A percentile compares a stretch with the other conserved stretches of the same genome.
These are phyloP conservation scores for Geotrichum citri-aurantii DNA, from an alignment of 1,139 yeast species.

Conservation along the genomic window DNA sequence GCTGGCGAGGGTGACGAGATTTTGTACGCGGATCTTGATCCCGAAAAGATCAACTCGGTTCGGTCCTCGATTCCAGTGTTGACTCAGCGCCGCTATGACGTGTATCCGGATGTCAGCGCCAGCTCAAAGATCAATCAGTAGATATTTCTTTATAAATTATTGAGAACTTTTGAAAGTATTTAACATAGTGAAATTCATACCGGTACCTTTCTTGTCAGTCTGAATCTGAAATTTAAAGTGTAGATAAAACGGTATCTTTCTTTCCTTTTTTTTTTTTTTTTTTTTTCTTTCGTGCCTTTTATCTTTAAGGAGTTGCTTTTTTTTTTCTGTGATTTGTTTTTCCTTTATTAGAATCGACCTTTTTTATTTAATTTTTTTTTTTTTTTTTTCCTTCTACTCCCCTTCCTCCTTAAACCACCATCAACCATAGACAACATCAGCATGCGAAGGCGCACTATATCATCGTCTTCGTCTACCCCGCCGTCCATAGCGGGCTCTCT, in stretches of 20 bases:
- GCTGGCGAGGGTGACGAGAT: conserved; percentile 84
- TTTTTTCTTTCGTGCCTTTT: neutral
- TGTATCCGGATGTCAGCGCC: conserved; percentile 57
- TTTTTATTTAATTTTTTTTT: no score
- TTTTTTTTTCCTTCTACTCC: neutral
- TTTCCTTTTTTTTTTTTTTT: no score
- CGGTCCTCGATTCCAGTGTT: conserved; percentile 74
- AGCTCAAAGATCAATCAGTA: conserved; percentile 6
- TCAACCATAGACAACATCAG: neutral
- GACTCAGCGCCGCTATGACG: conserved; percentile 76
- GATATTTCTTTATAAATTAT: no score
- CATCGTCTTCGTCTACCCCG: conserved; percentile 26
- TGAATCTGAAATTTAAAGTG: neutral
- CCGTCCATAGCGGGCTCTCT: conserved; percentile 25
- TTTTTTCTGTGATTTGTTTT: neutral
- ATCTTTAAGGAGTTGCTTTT: neutral
- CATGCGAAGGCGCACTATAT: conserved; percentile 30
- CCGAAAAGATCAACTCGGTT: conserved; percentile 52
- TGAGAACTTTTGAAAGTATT: no score
- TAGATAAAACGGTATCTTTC: neutral
- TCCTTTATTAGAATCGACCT: no score
- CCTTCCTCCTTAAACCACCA: neutral
- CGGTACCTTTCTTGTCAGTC: no score
- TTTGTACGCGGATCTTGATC: conserved; percentile 71
- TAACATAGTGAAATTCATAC: neutral